A percentile compares a stretch with the other conserved stretches of the same genome.
Conservation (phyloP, 371 early-diverging fungal genomes). For the Syncephalastrum racemosum region DNA sequence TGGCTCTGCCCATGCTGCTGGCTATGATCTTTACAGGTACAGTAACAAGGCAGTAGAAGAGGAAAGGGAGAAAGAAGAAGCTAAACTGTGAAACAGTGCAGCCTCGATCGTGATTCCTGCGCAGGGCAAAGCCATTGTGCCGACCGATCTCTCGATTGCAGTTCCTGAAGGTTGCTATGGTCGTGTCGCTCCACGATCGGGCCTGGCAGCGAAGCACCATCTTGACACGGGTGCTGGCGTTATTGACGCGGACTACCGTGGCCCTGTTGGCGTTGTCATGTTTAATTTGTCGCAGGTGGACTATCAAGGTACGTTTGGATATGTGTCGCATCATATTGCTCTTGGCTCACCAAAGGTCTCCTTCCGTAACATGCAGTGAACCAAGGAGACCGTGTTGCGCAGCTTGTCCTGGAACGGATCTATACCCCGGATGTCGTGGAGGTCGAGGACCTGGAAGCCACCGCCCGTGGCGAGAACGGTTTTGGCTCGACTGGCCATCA, state of each 20-base stretch:
- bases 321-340: conserved; percentile 80
- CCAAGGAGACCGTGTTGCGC: conserved; percentile 96
- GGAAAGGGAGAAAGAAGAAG: not conserved
- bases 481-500: conserved; percentile 93
- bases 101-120: conserved; percentile 70
- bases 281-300: conserved; percentile 88
- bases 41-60: not conserved
- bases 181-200: conserved; percentile 93
- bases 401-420: conserved; percentile 89
- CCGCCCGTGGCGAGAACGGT: conserved; percentile 85
- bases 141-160: conserved; percentile 82
- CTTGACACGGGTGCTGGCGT: conserved; percentile 97
- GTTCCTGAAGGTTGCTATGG: conserved; percentile 91
- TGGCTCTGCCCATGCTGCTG: conserved; percentile 84
- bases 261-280: conserved; percentile 78
- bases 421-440: conserved; percentile 77
- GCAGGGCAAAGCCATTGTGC: conserved; percentile 70
- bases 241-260: conserved; percentile 94
- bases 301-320: conserved; percentile 77
- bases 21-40: conserved; percentile 94
- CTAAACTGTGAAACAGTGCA: conserved; percentile 46
- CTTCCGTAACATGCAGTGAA: conserved; percentile 46
- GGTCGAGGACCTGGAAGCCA: conserved; percentile 76
- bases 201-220: conserved; percentile 90
- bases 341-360: conserved; percentile 27